Conservation (phyloP, 768 basidiomycete genomes). For the Lactarius quietus region DNA sequence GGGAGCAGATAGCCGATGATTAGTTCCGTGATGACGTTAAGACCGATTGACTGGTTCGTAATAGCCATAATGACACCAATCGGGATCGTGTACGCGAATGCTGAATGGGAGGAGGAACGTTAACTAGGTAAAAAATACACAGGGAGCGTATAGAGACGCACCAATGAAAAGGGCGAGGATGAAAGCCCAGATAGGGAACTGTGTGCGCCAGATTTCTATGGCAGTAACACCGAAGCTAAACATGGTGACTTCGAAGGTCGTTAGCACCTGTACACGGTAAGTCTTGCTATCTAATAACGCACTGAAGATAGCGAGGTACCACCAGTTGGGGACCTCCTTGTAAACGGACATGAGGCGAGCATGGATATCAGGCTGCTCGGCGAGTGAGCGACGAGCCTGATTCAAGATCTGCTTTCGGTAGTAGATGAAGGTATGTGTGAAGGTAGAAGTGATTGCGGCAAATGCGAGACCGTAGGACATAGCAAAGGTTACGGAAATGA, state of each 20-base stretch:
- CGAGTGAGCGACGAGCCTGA: slow-evolving; percentile 64
- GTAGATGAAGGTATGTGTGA: slow-evolving; percentile 67
- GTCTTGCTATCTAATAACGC: neutral
- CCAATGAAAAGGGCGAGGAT: slow-evolving; percentile 63
- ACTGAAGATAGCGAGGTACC: slow-evolving; percentile 65
- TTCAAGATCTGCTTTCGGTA: slow-evolving; percentile 77
- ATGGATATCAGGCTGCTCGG: slow-evolving; percentile 82
- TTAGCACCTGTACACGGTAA: neutral
- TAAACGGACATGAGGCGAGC: slow-evolving; percentile 80
- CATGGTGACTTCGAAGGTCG: slow-evolving; percentile 39
- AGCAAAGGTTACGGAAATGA: slow-evolving; percentile 65
- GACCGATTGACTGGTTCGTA: slow-evolving; percentile 72
- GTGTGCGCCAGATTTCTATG: slow-evolving; percentile 69
- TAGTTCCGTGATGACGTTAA: slow-evolving; percentile 73
- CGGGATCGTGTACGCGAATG: slow-evolving; percentile 66
- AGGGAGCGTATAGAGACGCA: slow-evolving; percentile 27
- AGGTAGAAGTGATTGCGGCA: slow-evolving; percentile 70
- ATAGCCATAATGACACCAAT: slow-evolving; percentile 77
- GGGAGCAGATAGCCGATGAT: slow-evolving; percentile 81
- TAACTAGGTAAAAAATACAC: neutral
- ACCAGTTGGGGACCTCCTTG: slow-evolving; percentile 66
- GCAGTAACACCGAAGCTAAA: slow-evolving; percentile 63
- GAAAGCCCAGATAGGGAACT: slow-evolving; percentile 71
- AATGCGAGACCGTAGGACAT: slow-evolving; percentile 80
- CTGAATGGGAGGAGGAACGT: slow-evolving; percentile 20